Conservation (phyloP, 768 basidiomycete genomes). For the Boletus insuetus region DNA sequence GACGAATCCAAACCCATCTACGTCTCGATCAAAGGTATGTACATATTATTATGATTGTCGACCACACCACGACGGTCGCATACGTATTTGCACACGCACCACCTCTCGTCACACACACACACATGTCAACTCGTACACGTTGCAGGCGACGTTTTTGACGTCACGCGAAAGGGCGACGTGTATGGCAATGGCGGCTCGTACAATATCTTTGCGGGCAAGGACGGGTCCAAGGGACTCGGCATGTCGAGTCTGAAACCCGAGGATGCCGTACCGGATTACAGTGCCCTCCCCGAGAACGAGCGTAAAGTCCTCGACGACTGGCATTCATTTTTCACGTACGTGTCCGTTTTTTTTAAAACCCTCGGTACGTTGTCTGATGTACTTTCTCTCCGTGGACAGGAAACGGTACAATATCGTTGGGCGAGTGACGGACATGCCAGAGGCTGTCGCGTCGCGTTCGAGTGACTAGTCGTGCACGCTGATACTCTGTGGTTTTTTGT, state of each 20-base stretch:
- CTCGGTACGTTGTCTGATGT: too few species aligned
- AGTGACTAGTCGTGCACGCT: too few species aligned
- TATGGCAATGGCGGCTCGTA: conserved; percentile 84
- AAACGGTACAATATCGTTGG: conserved; percentile 91
- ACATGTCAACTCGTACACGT: conserved; percentile 24
- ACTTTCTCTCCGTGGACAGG: conserved; percentile 30
- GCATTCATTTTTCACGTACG: conserved; percentile 84
- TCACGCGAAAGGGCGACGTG: conserved; percentile 78
- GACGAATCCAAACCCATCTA: conserved; percentile 71
- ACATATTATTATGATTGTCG: too few species aligned
- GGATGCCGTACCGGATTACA: conserved; percentile 88
- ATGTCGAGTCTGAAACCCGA: conserved; percentile 84
- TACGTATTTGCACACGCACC: too few species aligned
- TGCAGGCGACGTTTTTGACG: conserved; percentile 79
- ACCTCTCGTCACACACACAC: too few species aligned
- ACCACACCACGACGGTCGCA: too few species aligned
- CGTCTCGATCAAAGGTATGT: conserved; percentile 85
- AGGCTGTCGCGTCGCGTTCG: conserved; percentile 23
- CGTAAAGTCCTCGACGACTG: conserved; percentile 84
- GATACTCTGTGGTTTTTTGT: too few species aligned
- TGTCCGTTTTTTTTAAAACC: conserved; percentile 15
- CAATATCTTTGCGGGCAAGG: conserved; percentile 89
- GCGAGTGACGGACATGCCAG: conserved; percentile 56
- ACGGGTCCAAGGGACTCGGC: conserved; percentile 86
- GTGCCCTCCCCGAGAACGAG: conserved; percentile 66